Evolutionary conservation across 106 monocot genomes (phyloP), one percentile per base, ranked within the genome.

Genomic region (Platanthera guangdongensis): DNA sequence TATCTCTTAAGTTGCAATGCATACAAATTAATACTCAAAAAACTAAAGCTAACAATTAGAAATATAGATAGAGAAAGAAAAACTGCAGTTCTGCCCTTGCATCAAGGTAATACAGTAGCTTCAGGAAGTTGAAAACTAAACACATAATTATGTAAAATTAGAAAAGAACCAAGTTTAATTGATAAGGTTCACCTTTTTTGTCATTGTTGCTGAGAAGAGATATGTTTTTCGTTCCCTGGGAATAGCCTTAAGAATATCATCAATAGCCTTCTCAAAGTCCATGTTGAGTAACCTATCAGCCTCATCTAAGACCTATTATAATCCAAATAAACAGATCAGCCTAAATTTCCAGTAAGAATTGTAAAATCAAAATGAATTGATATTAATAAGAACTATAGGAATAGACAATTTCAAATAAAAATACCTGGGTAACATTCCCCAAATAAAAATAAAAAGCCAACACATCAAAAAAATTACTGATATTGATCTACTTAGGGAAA

Each of bases 191-290:
- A 99, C 97, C 94, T 99, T 99, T 71, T 92, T 94, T 3, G 94
- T 99, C 97, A 99, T 99, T 68, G 97, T 99, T 30, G 97, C 97
- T 75, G 97, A 99, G 79, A 99, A 99, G 12, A 99, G 76, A 50
- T 82, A 99, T 39, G 97, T 99, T 63, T 83, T 85, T 57, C 94
- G 85, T 50, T 99, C 97, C 75, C 88, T 77, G 75, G 97, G 94
- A 65, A 99, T 88, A 68, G 68, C 91, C 71, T 92, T 93, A 39
- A 39, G 39, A 39, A 39, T 25, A 25, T 25, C 25, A 25, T 25
- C 25, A 65, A 99, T 88, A 68, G 68, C 91, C 71, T 92, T 93
- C 78, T 99, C 94, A 85, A 99, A 99, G 53, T 99, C 97, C 78
- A 85, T 78, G 86, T 91, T 91, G 1, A 99, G 86, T 76, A 99